Evolutionary conservation across 495 filamentous ascomycete species (phyloP), one percentile per base, ranked within the genome.

Genomic region (Aspergillus cavernicola): DNA sequence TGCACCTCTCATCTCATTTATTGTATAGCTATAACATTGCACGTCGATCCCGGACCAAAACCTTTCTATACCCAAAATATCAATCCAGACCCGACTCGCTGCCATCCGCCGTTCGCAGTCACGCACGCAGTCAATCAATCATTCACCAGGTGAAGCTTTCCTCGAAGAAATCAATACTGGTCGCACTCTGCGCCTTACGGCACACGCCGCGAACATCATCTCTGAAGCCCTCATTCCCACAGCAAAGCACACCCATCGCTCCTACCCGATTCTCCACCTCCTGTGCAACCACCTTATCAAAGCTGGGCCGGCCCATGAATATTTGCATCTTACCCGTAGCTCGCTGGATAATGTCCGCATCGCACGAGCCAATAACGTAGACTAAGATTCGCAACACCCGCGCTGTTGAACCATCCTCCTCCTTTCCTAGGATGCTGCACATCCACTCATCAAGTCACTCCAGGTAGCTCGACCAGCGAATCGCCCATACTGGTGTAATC

Each of bases 401-500:
- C 29, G 28, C 45, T 26, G 16, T 3, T 9, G 24, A 28, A 9
- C 24, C 24, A 4, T 9, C 24, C 24, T 28, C 29, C 20, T 22
- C 15, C n/a, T 23, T 18, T 20, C 42, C 9, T 16, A 28, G 2
- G 6, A 45, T 45, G 2, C 42, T 6, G 12, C 23, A 2, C 2
- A 48, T 33, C 45, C 45, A 49, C 3, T n/a, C n/a, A 2, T 19
- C n/a, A 19, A 36, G 7, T 11, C 26, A 18, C 45, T n/a, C 45
- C 12, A 49, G n/a, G 22, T 49, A 19, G 7, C 19, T 26, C 26
- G 18, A 12, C 28, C 26, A 49, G 6, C 31, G 45, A 23, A 49
- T 23, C 2, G 31, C 31, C 45, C 45, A 93, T 11, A 92, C 84
- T 82, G 36, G 32, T 13, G 32, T 35, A 13, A 35, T 15, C 4